Conservation (phyloP, 2,329 filamentous ascomycete genomes). For the Cladophialophora bantiana region DNA sequence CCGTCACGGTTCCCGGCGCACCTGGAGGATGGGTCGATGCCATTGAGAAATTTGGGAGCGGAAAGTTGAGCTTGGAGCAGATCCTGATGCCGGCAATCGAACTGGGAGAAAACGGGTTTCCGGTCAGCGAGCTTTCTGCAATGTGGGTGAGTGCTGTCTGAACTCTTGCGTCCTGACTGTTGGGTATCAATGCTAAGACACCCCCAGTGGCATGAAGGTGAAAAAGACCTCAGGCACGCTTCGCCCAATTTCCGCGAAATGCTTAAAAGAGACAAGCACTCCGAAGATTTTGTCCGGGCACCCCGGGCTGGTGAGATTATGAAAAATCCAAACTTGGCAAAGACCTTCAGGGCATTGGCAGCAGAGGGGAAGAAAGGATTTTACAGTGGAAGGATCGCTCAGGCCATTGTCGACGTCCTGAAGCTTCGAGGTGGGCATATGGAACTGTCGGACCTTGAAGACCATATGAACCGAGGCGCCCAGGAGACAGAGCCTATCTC, state of each 20-base stretch:
- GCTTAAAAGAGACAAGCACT: conserved; percentile 76
- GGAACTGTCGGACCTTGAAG: conserved; percentile 77
- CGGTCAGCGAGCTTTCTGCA: conserved; percentile 81
- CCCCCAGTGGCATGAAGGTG: conserved; percentile 73
- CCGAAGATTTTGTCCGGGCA: conserved; percentile 73
- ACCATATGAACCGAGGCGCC: conserved; percentile 75
- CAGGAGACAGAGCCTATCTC: conserved; percentile 87
- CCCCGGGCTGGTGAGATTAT: conserved; percentile 86
- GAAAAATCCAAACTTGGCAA: conserved; percentile 80
- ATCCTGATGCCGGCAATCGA: conserved; percentile 83
- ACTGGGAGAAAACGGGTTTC: conserved; percentile 86
- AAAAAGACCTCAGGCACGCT: conserved; percentile 69
- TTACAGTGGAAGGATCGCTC: conserved; percentile 83
- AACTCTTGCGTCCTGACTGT: not conserved
- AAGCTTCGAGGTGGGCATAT: conserved; percentile 78
- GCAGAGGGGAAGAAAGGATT: conserved; percentile 87
- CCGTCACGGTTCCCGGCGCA: conserved; percentile 87
- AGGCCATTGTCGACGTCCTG: conserved; percentile 80
- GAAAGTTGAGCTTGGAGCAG: conserved; percentile 76
- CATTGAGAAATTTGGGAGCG: conserved; percentile 86
- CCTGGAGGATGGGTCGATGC: conserved; percentile 93
- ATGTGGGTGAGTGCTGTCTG: conserved; percentile 63
- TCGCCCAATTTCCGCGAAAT: conserved; percentile 89
- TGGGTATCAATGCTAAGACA: conserved; percentile 19
- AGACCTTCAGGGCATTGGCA: conserved; percentile 80